Evolutionary conservation across 2,329 filamentous ascomycete species (phyloP), one percentile per base, ranked within the genome.

Genomic region (Claviceps pazoutovae): DNA sequence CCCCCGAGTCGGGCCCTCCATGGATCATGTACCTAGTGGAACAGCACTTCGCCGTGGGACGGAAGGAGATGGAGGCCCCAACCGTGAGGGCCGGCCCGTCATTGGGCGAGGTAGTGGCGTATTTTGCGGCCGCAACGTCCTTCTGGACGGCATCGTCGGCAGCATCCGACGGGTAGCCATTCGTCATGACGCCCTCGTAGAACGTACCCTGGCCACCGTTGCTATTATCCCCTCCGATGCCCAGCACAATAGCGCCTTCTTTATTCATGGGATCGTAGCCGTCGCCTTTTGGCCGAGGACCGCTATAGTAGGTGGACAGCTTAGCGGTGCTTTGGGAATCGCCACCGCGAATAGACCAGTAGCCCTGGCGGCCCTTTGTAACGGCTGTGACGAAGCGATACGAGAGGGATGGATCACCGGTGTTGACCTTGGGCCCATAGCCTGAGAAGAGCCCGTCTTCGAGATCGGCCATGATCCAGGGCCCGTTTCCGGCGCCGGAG

Each of bases 171-270:
- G 80, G 80, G 57, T 82, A 83, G 1, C 79, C 78, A 0, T 69
- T 64, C 14, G 79, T 83, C 78, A 84, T 80, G 23, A 76, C 79
- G 23, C 80, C 80, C 64, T 84, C 80, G 62, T 83, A 80, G 59
- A 80, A 81, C 0, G 79, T 83, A 26, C 80, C 80, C 59, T 82
- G 76, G 0, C 71, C 80, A 46, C 74, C 59, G 57, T 69, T 66
- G 59, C 76, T 80, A 66, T 81, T 84, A 57, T 84, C 81, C 7
- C 81, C 81, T n/a, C 81, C 81, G 51, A 83, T 82, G n/a, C 81
- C 80, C n/a, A 84, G 76, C 53, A 84, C 73, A 45, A 84, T 80
- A 52, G 80, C 74, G 13, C 80, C 80, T 59, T 84, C 80, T 56
- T 83, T 82, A 56, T 59, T 68, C 81, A 84, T 84, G 0, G 74